A percentile compares a stretch with the other conserved stretches of the same genome.
These are phyloP conservation scores for Dipteronia sinensis DNA, from an alignment of 345 rosid genomes.

Conservation along the genomic window DNA sequence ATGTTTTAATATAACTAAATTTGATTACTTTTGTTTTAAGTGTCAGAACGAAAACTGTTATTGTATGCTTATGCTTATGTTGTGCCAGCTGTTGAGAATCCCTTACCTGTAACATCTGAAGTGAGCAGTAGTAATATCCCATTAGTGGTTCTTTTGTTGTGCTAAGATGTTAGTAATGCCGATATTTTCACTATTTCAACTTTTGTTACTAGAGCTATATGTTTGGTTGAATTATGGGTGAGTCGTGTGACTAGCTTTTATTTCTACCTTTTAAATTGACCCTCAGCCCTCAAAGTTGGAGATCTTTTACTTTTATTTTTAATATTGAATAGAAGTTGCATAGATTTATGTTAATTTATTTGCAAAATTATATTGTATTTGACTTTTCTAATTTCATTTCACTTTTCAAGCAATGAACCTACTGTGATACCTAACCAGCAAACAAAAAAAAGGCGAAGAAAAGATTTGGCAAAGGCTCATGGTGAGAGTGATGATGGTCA, in stretches of 20 bases:
- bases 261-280: neutral
- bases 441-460: conserved; percentile 83
- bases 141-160: neutral
- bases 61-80: neutral
- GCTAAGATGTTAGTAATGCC: neutral
- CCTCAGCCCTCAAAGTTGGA: neutral
- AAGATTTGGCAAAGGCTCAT: conserved; percentile 53
- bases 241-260: neutral
- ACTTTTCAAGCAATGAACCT: conserved; percentile 55
- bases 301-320: neutral
- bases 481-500: conserved; percentile 52
- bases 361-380: neutral
- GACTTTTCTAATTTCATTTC: conserved; percentile 25
- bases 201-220: neutral
- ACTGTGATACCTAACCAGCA: conserved; percentile 54
- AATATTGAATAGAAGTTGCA: neutral
- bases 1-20: too few species aligned
- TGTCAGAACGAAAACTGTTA: neutral
- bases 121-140: neutral
- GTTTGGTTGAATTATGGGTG: neutral
- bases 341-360: neutral
- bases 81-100: neutral
- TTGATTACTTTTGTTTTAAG: neutral
- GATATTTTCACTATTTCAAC: neutral
- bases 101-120: neutral